Evolutionary conservation across 2,329 filamentous ascomycete species (phyloP).

Genomic region (Botrytis sinoallii): DNA sequence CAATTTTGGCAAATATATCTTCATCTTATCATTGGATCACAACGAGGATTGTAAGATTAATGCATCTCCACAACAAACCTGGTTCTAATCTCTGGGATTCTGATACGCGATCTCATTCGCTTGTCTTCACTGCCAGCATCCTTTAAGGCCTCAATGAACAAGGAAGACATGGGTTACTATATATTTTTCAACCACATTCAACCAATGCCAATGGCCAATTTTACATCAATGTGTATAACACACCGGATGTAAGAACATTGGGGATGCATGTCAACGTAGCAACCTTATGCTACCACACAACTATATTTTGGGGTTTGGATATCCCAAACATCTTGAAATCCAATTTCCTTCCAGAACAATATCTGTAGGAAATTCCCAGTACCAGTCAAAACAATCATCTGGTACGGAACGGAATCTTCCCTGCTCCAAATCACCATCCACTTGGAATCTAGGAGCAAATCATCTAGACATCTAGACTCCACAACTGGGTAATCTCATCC

Average conservation of each 20-base stretch:
- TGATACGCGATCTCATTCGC: constrained; percentile 4
- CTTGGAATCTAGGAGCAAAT: background rate
- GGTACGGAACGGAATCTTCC: constrained; percentile 9
- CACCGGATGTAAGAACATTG: background rate
- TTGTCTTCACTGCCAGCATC: constrained; percentile 6
- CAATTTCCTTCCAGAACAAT: background rate
- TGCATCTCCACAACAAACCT: constrained; percentile 10
- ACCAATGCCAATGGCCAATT: background rate
- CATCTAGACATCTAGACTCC: background rate
- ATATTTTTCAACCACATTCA: background rate
- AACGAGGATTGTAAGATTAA: constrained; percentile 7
- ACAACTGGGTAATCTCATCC: constrained; percentile 1
- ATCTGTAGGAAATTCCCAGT: background rate
- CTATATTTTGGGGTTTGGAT: background rate
- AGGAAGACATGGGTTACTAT: background rate
- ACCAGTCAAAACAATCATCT: background rate
- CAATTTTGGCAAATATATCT: constrained; percentile 11
- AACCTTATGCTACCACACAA: background rate
- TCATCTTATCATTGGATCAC: constrained; percentile 5
- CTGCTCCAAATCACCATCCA: background rate
- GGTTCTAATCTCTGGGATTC: background rate
- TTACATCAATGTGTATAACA: background rate
- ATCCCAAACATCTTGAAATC: constrained; percentile 4
- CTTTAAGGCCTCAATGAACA: background rate
- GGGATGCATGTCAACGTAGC: background rate